phyloP scores from a whole-genome alignment of 768 basidiomycete genomes.

The Pleurotus salmoneostramineus region DNA sequence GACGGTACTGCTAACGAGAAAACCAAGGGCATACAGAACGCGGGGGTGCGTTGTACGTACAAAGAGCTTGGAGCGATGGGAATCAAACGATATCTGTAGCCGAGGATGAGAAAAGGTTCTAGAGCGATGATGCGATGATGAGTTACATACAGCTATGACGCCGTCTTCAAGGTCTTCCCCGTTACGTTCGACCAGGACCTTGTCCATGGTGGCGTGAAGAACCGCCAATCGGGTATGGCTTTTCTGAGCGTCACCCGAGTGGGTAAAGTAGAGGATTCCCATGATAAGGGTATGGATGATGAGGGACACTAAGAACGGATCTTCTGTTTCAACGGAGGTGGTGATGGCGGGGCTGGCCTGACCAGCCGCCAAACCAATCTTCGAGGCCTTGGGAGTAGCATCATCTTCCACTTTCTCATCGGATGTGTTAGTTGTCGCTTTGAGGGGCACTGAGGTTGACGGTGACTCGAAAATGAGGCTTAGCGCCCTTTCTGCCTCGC shows the following conservation, averaged over 20 bases:
- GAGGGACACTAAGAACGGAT: slow-evolving; percentile 19
- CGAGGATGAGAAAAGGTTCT: slow-evolving; percentile 15
- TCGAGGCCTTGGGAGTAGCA: slow-evolving; percentile 2
- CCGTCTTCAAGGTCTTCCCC: slow-evolving; percentile 22
- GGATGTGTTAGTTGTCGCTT: not conserved
- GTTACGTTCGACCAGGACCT: slow-evolving; percentile 36
- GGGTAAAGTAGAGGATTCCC: slow-evolving; percentile 58
- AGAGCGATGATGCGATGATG: slow-evolving; percentile 5
- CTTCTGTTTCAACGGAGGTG: not conserved
- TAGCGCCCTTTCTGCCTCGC: slow-evolving; percentile 45
- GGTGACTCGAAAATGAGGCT: slow-evolving; percentile 27
- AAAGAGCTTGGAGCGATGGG: slow-evolving; percentile 33
- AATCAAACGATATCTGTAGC: slow-evolving; percentile 23
- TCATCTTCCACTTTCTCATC: not conserved
- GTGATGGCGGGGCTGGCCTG: not conserved
- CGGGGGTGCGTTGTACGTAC: slow-evolving; percentile 68
- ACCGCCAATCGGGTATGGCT: slow-evolving; percentile 49
- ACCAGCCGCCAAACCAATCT: not conserved
- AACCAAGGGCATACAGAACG: slow-evolving; percentile 58
- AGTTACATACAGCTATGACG: slow-evolving; percentile 24
- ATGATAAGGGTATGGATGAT: slow-evolving; percentile 60
- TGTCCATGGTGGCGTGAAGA: slow-evolving; percentile 67
- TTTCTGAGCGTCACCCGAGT: slow-evolving; percentile 44
- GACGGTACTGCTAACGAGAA: slow-evolving; percentile 59
- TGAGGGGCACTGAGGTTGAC: not conserved